phyloP scores from a whole-genome alignment of 2,329 filamentous ascomycete species.

The Scedosporium dehoogii region DNA sequence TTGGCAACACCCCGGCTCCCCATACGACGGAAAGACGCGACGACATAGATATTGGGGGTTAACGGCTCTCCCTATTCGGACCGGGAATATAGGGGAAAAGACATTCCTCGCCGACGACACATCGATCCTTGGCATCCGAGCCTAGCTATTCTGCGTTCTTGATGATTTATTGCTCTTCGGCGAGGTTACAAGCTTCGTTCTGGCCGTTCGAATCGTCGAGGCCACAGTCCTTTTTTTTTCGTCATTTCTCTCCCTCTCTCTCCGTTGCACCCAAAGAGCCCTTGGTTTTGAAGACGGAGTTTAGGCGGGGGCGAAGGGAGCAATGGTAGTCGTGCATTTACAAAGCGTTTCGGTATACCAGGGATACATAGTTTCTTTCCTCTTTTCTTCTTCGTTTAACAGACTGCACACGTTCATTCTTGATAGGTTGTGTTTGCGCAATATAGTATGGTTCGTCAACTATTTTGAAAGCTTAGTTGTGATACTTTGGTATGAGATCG shows the following conservation, averaged over 20 bases:
- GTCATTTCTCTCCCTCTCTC: not conserved
- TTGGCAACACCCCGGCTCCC: not conserved
- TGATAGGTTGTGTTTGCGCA: not conserved
- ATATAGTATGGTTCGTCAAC: not conserved
- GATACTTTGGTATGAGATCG: not conserved
- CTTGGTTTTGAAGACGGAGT: constrained; percentile 3
- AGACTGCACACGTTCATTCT: not conserved
- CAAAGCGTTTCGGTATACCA: constrained; percentile 5
- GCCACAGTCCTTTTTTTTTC: not conserved
- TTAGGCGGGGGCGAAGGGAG: constrained; percentile 1
- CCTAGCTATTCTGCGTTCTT: not conserved
- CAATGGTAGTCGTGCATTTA: constrained; percentile 5
- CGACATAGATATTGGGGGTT: not conserved
- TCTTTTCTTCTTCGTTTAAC: not conserved
- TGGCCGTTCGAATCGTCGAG: not conserved
- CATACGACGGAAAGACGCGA: not conserved
- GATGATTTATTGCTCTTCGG: not conserved
- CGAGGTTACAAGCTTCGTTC: not conserved
- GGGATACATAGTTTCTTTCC: not conserved
- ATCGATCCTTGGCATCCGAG: not conserved
- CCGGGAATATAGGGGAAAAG: not conserved
- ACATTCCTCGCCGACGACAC: not conserved
- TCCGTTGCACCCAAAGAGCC: not conserved
- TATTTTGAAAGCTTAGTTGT: not conserved
- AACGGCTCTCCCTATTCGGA: not conserved